phyloP scores from a whole-genome alignment of 768 basidiomycete species.

The Stropharia rugosoannulata region DNA sequence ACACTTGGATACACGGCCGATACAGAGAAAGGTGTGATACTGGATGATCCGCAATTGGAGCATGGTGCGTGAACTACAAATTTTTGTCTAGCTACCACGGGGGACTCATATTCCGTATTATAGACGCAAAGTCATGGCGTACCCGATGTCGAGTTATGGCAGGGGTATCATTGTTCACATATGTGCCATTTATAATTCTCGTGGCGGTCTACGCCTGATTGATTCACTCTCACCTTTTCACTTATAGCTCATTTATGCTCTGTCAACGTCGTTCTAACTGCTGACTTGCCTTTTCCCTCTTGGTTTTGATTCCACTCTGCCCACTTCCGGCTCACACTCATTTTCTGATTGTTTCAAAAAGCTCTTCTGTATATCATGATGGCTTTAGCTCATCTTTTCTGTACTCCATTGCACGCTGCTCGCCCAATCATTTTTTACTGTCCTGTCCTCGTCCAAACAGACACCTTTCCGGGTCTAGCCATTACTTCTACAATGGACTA shows the following conservation, averaged over 20 bases:
- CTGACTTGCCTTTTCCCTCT: too few relatives aligned
- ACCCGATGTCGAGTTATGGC: conserved; percentile 75
- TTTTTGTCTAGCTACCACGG: background rate
- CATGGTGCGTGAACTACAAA: conserved; percentile 49
- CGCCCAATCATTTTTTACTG: background rate
- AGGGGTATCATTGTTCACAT: conserved; percentile 65
- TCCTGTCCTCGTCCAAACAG: background rate
- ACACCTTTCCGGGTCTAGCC: conserved; percentile 3
- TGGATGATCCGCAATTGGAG: conserved; percentile 82
- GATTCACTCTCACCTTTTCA: conserved; percentile 8
- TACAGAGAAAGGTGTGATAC: conserved; percentile 65
- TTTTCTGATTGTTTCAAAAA: background rate
- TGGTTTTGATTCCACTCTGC: background rate
- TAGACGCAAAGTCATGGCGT: conserved; percentile 77
- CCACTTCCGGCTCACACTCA: background rate
- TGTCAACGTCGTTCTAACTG: background rate
- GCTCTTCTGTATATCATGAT: background rate
- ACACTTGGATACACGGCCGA: conserved; percentile 49
- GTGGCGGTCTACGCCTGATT: conserved; percentile 59
- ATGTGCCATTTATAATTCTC: conserved; percentile 76
- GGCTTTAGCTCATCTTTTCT: conserved; percentile 2
- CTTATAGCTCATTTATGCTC: conserved; percentile 12
- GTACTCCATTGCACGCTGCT: conserved; percentile 6
- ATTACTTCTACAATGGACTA: conserved; percentile 16
- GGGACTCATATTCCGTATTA: background rate